Conservation (phyloP, 306 rosid species). For the Rosa lucieae region DNA sequence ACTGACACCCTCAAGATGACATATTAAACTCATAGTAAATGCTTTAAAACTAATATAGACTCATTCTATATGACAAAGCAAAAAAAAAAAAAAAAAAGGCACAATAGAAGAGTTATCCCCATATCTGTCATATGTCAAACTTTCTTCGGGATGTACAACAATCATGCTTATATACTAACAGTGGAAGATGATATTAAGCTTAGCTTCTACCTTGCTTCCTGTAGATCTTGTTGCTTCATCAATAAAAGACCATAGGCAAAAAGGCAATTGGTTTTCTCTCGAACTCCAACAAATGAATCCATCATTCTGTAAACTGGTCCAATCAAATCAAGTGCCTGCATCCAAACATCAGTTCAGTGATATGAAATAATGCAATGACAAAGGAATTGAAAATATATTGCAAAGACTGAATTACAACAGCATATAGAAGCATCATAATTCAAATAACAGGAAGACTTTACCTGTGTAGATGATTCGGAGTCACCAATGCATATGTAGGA, state of each 20-base stretch:
- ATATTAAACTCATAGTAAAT: background rate
- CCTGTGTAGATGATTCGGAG: constrained; percentile 92
- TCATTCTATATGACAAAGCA: background rate
- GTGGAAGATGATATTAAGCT: constrained; percentile 15
- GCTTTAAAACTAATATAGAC: background rate
- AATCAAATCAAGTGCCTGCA: constrained; percentile 94
- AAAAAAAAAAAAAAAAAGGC: background rate
- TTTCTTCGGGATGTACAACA: background rate
- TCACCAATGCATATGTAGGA: constrained; percentile 94
- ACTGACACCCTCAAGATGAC: background rate
- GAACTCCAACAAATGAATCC: constrained; percentile 98
- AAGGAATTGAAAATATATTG: constrained; percentile 6
- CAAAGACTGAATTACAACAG: constrained; percentile 11
- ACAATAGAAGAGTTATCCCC: background rate
- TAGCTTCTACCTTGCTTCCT: constrained; percentile 79
- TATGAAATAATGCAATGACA: constrained; percentile 12
- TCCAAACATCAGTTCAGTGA: constrained; percentile 30
- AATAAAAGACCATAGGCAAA: constrained; percentile 90
- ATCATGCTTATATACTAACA: background rate
- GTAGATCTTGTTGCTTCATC: constrained; percentile 93
- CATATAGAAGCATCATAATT: constrained; percentile 15
- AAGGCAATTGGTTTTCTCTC: constrained; percentile 92
- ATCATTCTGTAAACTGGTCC: constrained; percentile 85
- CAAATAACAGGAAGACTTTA: constrained; percentile 27
- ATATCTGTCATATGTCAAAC: background rate